Evolutionary conservation across 768 basidiomycete species (phyloP), one percentile per base, ranked within the genome.

Genomic region (Ramaria sp.): DNA sequence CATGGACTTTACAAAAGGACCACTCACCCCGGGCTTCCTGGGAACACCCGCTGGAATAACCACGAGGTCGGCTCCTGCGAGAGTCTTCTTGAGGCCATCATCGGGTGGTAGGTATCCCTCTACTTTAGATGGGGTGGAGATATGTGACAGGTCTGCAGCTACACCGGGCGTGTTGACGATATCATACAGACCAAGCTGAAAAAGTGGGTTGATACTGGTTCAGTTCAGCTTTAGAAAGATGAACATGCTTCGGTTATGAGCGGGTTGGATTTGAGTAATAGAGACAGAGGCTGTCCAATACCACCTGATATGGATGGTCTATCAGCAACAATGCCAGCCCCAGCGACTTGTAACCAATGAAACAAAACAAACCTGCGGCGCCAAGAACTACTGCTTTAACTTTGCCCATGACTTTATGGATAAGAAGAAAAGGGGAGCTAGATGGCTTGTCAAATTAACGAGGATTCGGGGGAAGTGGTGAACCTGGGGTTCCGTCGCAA

Each of bases 111-210:
- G 78, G 69, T 77, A 87, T n/a, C 92, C 93, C 59, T 79, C 75
- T 30, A 92, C 85, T 70, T 87, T 86, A 43, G 91, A 84, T 11
- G 86, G 83, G 38, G 93, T 94, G 53, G 88, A 78, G 72, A 98
- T 94, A 70, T 97, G 95, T 57, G 88, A 86, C 58, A 97, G 77
- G 75, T 99, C 95, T 58, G 84, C 90, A 37, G 93, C 92, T 61
- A 99, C 95, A 67, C 95, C 95, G 15, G 91, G 91, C n/a, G 93
- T 88, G 71, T 91, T 89, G 66, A 94, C 91, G 72, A 97, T 94
- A 91, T 98, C 95, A 69, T 78, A 97, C 59, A 97, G 82, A 53
- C 82, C 75, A 51, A 98, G 86, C 86, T 93, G 64, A 19, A 53
- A 37, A 13, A 27, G 5, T 2, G 27, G 2, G 27, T 27, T 27